Conservation (phyloP, 768 basidiomycete species). For the Amanita exitialis region DNA sequence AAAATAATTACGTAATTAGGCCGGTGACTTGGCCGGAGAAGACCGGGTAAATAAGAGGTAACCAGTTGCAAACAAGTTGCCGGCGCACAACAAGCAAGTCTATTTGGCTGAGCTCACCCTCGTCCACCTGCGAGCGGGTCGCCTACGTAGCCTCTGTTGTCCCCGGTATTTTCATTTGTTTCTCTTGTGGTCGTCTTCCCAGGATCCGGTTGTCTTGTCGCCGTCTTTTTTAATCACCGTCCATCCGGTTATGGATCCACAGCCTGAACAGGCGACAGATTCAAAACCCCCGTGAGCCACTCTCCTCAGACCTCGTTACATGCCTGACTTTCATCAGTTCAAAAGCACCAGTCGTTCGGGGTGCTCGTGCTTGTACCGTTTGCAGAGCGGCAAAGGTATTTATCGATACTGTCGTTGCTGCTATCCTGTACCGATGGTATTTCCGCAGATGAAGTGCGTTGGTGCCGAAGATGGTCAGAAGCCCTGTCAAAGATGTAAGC, state of each 20-base stretch:
- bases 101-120: constrained; percentile 9
- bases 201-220: constrained; percentile 9
- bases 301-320: constrained; percentile 7
- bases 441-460: constrained; percentile 77
- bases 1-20: constrained; percentile 8
- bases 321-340: constrained; percentile 16
- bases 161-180: constrained; percentile 1
- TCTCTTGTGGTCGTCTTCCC: constrained; percentile 6
- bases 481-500: constrained; percentile 77
- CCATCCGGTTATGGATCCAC: constrained; percentile 28
- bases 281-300: constrained; percentile 22
- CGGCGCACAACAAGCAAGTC: constrained; percentile 13
- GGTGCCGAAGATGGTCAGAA: constrained; percentile 79
- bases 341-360: constrained; percentile 41
- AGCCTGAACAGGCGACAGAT: constrained; percentile 22
- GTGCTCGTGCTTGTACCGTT: constrained; percentile 69
- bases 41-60: constrained; percentile 14
- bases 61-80: constrained; percentile 25
- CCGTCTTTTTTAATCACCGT: constrained; percentile 31
- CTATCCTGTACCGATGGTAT: constrained; percentile 8
- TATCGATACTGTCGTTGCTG: constrained; percentile 8
- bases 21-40: constrained; percentile 9
- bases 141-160: constrained; percentile 6
- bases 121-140: constrained; percentile 9
- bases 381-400: constrained; percentile 75